These are phyloP conservation scores for Aspergillus avenaceus DNA, from an alignment of 495 filamentous ascomycete genomes.

Conservation along the genomic window DNA sequence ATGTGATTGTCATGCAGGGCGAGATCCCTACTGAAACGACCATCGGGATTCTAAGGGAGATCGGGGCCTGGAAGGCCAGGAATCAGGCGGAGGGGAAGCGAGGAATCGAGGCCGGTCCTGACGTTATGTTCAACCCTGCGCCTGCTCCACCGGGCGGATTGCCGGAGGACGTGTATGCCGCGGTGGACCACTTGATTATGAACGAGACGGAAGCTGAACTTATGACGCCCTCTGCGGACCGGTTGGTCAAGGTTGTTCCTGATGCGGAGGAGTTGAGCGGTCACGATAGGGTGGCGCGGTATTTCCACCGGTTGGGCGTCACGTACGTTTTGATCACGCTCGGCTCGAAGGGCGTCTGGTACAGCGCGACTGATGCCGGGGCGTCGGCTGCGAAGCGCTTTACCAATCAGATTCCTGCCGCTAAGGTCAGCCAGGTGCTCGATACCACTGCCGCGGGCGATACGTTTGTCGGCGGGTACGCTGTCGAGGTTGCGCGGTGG, in stretches of 20 bases:
- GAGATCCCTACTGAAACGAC: slow-evolving; percentile 77
- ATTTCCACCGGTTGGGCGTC: slow-evolving; percentile 65
- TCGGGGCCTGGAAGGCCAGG: slow-evolving; percentile 29
- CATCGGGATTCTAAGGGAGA: slow-evolving; percentile 53
- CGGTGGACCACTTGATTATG: slow-evolving; percentile 75
- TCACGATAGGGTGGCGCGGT: slow-evolving; percentile 46
- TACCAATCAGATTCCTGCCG: slow-evolving; percentile 44
- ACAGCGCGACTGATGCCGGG: slow-evolving; percentile 39
- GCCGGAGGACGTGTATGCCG: slow-evolving; percentile 60
- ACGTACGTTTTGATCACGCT: slow-evolving; percentile 78
- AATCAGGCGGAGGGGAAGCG: slow-evolving; percentile 46
- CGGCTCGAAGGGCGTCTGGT: slow-evolving; percentile 70
- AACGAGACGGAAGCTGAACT: slow-evolving; percentile 89
- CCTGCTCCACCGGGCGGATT: slow-evolving; percentile 64
- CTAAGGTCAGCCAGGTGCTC: slow-evolving; percentile 63
- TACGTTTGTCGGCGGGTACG: slow-evolving; percentile 88
- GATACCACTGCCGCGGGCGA: slow-evolving; percentile 96
- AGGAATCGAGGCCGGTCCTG: slow-evolving; percentile 37
- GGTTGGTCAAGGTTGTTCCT: slow-evolving; percentile 26
- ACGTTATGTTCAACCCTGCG: slow-evolving; percentile 79
- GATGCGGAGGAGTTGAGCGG: slow-evolving; percentile 43
- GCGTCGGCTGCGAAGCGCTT: slow-evolving; percentile 25
- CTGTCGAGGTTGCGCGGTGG: slow-evolving; percentile 55
- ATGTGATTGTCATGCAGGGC: slow-evolving; percentile 79
- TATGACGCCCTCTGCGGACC: slow-evolving; percentile 47